phyloP scores from a whole-genome alignment of 148 eudicot species.

The Bassia scoparia region DNA sequence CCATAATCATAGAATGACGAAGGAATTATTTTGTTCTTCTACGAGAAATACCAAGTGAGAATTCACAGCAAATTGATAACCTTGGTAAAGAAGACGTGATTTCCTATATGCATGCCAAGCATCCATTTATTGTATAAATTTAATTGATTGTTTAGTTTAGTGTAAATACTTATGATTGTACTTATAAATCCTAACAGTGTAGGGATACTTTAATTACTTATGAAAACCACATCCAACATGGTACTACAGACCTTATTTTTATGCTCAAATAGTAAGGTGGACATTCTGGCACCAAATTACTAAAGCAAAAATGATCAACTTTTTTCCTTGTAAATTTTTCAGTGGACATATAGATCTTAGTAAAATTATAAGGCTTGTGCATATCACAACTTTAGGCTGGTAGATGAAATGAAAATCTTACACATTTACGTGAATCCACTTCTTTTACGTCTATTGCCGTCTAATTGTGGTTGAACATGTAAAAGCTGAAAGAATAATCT shows the following conservation, averaged over 20 bases:
- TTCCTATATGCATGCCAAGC: not conserved
- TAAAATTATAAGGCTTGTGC: not conserved
- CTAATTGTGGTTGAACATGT: conserved; percentile 77
- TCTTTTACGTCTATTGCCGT: conserved; percentile 21
- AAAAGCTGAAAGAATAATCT: conserved; percentile 94
- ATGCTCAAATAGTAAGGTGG: not conserved
- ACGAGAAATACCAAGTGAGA: not conserved
- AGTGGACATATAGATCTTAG: too few relatives aligned
- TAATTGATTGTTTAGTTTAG: too few relatives aligned
- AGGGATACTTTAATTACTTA: not conserved
- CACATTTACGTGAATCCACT: not conserved
- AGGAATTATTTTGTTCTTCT: not conserved
- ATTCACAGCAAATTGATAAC: not conserved
- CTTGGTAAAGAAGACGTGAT: not conserved
- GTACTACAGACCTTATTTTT: not conserved
- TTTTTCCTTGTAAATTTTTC: too few relatives aligned
- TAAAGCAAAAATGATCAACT: not conserved
- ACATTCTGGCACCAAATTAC: not conserved
- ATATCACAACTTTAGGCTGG: not conserved
- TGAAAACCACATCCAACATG: not conserved
- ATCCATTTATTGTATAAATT: not conserved
- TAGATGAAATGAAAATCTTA: not conserved
- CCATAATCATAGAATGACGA: not conserved
- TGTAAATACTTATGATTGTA: not conserved
- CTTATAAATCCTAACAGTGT: not conserved